These are phyloP conservation scores for Panicum miliaceum DNA, from an alignment of 176 grass and related monocot genomes.

Conservation along the genomic window DNA sequence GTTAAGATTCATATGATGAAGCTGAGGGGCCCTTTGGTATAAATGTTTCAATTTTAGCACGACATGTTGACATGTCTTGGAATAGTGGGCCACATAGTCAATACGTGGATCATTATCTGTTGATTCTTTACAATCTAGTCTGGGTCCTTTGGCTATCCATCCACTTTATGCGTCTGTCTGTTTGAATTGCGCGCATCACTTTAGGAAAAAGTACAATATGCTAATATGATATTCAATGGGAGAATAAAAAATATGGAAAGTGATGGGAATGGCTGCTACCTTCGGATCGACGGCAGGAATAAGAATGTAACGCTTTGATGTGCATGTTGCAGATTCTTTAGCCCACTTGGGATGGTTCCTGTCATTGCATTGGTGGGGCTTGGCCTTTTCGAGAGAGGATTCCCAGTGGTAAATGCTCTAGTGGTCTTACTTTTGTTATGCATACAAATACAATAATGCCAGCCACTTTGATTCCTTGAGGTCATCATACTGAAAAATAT, in stretches of 20 bases:
- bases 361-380: slow-evolving; percentile 90
- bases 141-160: slow-evolving; percentile 31
- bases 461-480: slow-evolving; percentile 12
- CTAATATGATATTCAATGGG: slow-evolving; percentile 29
- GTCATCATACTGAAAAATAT: slow-evolving; percentile 4
- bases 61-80: slow-evolving; percentile 22
- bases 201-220: slow-evolving; percentile 46
- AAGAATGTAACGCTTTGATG: slow-evolving; percentile 40
- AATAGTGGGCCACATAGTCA: slow-evolving; percentile 28
- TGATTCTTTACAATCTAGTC: slow-evolving; percentile 30
- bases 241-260: slow-evolving; percentile 23
- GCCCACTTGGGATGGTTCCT: slow-evolving; percentile 94
- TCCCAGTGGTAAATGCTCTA: slow-evolving; percentile 80
- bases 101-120: slow-evolving; percentile 34
- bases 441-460: neutral
- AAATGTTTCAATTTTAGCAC: neutral
- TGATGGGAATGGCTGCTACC: slow-evolving; percentile 31
- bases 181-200: slow-evolving; percentile 50
- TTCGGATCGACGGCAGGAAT: slow-evolving; percentile 50
- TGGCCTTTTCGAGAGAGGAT: slow-evolving; percentile 99
- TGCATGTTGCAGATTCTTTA: slow-evolving; percentile 90
- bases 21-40: neutral
- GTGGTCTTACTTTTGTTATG: slow-evolving; percentile 47
- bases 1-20: slow-evolving; percentile 9
- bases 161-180: slow-evolving; percentile 41